Conservation (phyloP, 805 yeast species). For the Myxozyma sirexii region DNA sequence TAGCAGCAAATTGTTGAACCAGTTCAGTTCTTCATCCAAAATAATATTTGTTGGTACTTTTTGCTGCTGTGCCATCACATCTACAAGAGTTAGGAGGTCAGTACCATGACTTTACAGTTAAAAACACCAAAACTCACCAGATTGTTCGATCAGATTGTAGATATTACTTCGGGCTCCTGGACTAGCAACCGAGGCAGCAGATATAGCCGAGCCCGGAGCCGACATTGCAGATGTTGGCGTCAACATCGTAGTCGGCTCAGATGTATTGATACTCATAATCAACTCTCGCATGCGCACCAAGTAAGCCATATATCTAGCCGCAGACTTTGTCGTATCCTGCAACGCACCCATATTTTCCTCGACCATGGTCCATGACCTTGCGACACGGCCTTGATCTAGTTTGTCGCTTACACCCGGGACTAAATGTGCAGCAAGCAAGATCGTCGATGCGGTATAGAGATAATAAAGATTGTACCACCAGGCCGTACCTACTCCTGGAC, state of each 20-base stretch:
- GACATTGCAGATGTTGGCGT: neutral
- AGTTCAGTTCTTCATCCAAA: neutral
- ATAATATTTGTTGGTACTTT: neutral
- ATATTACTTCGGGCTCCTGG: neutral
- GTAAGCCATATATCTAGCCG: neutral
- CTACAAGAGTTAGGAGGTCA: too few species aligned
- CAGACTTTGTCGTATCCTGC: neutral
- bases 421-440: constrained; percentile 37
- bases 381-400: constrained; percentile 12
- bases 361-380: constrained; percentile 7
- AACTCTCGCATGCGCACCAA: neutral
- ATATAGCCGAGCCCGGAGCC: neutral
- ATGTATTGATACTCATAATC: neutral
- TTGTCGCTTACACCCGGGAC: constrained; percentile 34
- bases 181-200: neutral
- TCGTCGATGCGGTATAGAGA: constrained; percentile 37
- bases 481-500: constrained; percentile 31
- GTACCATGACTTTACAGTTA: too few species aligned
- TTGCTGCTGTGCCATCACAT: neutral
- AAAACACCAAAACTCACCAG: neutral
- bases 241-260: neutral
- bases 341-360: neutral
- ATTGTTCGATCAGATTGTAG: neutral
- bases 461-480: constrained; percentile 39
- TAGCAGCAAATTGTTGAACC: neutral